phyloP scores from a whole-genome alignment of 164 flowering plant species.

The Echeveria elegans region DNA sequence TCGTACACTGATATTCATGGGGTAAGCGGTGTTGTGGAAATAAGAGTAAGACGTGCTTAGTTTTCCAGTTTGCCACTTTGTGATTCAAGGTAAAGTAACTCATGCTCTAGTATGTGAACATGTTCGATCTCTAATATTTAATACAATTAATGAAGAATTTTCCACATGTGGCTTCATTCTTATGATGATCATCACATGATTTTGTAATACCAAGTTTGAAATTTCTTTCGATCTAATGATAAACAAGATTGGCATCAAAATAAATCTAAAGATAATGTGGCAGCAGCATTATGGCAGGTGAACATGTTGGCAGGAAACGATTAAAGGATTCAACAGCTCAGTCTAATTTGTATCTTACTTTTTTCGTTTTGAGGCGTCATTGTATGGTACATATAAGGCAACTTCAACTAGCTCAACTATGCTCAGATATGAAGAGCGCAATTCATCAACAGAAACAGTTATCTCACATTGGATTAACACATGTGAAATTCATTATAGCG shows the following conservation, averaged over 20 bases:
- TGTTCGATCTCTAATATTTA: not conserved
- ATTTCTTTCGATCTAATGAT: not conserved
- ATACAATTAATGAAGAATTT: not conserved
- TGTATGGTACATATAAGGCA: not conserved
- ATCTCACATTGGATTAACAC: not conserved
- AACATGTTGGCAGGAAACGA: not conserved
- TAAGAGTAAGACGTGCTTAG: not conserved
- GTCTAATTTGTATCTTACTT: not conserved
- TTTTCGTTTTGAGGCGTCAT: not conserved
- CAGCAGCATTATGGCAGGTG: not conserved
- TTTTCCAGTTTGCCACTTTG: not conserved
- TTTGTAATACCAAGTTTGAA: not conserved
- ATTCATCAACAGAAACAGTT: not conserved
- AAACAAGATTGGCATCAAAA: not conserved
- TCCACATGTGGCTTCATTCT: not conserved
- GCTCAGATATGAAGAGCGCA: not conserved
- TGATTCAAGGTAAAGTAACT: not conserved
- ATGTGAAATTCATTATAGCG: constrained; percentile 1
- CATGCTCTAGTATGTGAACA: not conserved
- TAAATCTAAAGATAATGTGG: not conserved
- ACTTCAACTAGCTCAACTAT: not conserved
- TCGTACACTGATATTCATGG: not conserved
- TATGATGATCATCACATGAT: not conserved
- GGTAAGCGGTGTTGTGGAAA: not conserved
- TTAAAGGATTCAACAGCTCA: not conserved